Evolutionary conservation across 1,284 basidiomycete genomes (phyloP), one percentile per base, ranked within the genome.

Genomic region (Boletellus sp.): DNA sequence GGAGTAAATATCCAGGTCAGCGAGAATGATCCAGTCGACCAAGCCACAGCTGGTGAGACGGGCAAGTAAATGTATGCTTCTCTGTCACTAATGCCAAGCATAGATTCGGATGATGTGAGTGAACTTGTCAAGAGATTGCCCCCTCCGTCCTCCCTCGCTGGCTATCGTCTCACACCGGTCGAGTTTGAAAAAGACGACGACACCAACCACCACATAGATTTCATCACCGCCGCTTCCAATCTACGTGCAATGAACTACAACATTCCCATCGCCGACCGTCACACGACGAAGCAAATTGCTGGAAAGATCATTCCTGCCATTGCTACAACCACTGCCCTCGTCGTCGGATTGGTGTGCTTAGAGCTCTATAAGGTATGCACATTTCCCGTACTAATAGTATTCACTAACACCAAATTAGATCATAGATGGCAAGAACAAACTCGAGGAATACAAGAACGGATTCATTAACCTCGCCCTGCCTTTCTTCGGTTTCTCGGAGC

Each of bases 161-260:
- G 97, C 30, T 98, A 96, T 76, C 89, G 96, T 54, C 80, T 99
- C 52, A 89, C 81, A 53, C 93, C 97, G 5, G 93, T 96, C 50
- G 95, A 98, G 67, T 99, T 99, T 65, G 97, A 99, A 78, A 99
- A 99, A 77, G 97, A 99, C 69, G 96, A 99, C 66, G 97, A 99
- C 70, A 85, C 86, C 39, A 99, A 99, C 74, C 85, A 92, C 74
- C 97, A 99, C 74, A 98, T 99, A 68, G 97, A 97, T 74, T 99
- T 99, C 72, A 97, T 99, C 74, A 97, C 95, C 35, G 91, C 97
- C 7, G 91, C 97, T 4, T 97, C 96, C 47, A 99, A 99, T 76
- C 80, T 99, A 56, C 91, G 97, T 43, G 97, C 97, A 1, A 81
- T 86, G 75, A 99, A 99, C 76, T 99, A 99, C 74, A 87, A 78